phyloP scores from a whole-genome alignment of 352 stramenopile species.

The Phytopythium aichiense region DNA sequence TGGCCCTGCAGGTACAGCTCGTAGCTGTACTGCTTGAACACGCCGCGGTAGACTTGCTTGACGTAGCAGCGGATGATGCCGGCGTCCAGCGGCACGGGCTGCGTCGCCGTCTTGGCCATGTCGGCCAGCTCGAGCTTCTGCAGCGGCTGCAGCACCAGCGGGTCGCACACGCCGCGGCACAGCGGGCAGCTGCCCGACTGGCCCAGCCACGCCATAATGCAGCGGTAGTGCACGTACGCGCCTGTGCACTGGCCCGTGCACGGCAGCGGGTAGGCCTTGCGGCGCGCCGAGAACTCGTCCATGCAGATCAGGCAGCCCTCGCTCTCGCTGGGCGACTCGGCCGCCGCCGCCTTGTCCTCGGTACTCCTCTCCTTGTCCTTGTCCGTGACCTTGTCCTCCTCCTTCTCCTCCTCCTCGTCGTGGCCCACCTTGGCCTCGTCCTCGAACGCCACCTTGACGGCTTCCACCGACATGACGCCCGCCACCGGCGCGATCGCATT shows the following conservation, averaged over 20 bases:
- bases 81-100: conserved; percentile 76
- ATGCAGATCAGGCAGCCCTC: conserved; percentile 84
- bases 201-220: conserved; percentile 86
- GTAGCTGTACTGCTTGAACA: conserved; percentile 88
- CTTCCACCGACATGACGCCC: not conserved
- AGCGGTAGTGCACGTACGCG: conserved; percentile 82
- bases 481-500: not conserved
- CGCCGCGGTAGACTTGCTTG: conserved; percentile 81
- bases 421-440: conserved; percentile 5
- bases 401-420: not conserved
- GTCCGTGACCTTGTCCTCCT: not conserved
- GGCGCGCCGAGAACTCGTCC: conserved; percentile 83
- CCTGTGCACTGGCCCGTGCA: conserved; percentile 76
- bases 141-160: conserved; percentile 76
- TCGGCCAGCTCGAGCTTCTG: conserved; percentile 80
- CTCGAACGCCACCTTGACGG: conserved; percentile 23
- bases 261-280: conserved; percentile 81
- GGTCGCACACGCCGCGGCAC: conserved; percentile 76
- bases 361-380: not conserved
- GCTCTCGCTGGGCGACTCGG: conserved; percentile 16
- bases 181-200: conserved; percentile 81
- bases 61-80: conserved; percentile 88
- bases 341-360: not conserved
- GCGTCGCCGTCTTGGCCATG: conserved; percentile 70
- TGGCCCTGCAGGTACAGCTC: conserved; percentile 82